These are phyloP conservation scores for Vanrija pseudolonga DNA, from an alignment of 1,284 basidiomycete genomes.

Conservation along the genomic window DNA sequence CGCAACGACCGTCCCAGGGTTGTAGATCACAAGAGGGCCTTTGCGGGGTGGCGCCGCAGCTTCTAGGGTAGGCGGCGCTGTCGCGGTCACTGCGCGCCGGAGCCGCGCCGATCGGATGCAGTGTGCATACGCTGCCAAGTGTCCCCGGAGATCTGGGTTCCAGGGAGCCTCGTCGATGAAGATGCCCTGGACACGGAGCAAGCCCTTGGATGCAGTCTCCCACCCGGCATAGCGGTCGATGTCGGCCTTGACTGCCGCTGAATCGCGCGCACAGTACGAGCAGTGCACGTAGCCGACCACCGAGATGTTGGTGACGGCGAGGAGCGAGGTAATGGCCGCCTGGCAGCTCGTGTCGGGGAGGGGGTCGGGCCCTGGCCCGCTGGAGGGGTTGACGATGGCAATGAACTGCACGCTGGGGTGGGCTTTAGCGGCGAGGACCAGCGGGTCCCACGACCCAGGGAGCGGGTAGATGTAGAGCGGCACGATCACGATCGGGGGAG, in stretches of 20 bases:
- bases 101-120: neutral
- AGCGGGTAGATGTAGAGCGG: slow-evolving; percentile 14
- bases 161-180: slow-evolving; percentile 15
- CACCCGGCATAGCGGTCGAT: slow-evolving; percentile 8
- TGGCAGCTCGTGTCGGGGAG: slow-evolving; percentile 4
- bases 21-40: slow-evolving; percentile 1
- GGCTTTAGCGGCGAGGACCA: neutral
- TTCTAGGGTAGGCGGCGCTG: no score
- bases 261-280: slow-evolving; percentile 2
- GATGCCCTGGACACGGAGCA: slow-evolving; percentile 6
- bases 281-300: slow-evolving; percentile 11
- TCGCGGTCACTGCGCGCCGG: no score
- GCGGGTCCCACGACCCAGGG: slow-evolving; percentile 2
- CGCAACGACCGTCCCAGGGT: slow-evolving; percentile 6
- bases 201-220: neutral
- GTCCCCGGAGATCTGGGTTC: neutral
- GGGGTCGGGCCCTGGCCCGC: slow-evolving; percentile 1
- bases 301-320: slow-evolving; percentile 5
- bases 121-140: neutral
- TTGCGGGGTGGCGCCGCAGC: neutral
- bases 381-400: slow-evolving; percentile 12
- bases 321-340: neutral
- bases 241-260: slow-evolving; percentile 1
- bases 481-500: slow-evolving; percentile 1
- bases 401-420: slow-evolving; percentile 5